Evolutionary conservation across 768 basidiomycete genomes (phyloP), one percentile per base, ranked within the genome.

Genomic region (Leccinellum rugosiceps): DNA sequence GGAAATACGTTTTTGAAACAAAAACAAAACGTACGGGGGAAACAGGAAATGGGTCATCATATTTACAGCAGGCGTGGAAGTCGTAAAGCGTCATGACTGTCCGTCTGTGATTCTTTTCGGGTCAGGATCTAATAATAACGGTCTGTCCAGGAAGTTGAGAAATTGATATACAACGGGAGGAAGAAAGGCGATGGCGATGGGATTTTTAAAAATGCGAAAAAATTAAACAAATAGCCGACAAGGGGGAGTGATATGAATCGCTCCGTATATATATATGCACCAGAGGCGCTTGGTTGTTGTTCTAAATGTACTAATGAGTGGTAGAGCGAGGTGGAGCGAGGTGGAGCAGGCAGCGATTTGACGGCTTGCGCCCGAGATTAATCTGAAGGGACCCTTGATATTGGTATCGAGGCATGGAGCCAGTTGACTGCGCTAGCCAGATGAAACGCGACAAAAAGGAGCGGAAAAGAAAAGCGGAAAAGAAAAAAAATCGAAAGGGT

Each of bases 371-470:
- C 38, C 38, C 38, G 26, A 46, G 17, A 32, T 7, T 4, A 9
- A 50, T 21, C 45, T 13, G 41, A 17, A 51, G 44, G 25, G 19
- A 38, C 21, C 44, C 55, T 52, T 58, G 52, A 57, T 35, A 53
- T 14, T 43, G 56, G 53, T 52, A 34, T 58, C 44, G 52, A 25
- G 43, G 43, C 47, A 50, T 58, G 52, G 32, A 14, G 53, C 50
- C 34, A 53, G 19, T 11, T 26, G 31, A 35, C 30, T 46, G 56
- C 13, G 30, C 34, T n/a, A 55, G 51, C 25, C 26, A 31, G 25
- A 32, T 25, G 34, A 43, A 52, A 53, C 28, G 31, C 13, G 34
- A 43, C 15, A 19, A 48, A 38, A 31, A 43, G 13, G 48, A 6
- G 25, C 31, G 13, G n/a, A 25, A 26, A 44, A 17, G 14, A 6